Percentiles rank a stretch among this genome's conserved stretches.
Conservation (phyloP, 2,329 filamentous ascomycete species). For the Pseudopyrenochaeta lycopersici region DNA sequence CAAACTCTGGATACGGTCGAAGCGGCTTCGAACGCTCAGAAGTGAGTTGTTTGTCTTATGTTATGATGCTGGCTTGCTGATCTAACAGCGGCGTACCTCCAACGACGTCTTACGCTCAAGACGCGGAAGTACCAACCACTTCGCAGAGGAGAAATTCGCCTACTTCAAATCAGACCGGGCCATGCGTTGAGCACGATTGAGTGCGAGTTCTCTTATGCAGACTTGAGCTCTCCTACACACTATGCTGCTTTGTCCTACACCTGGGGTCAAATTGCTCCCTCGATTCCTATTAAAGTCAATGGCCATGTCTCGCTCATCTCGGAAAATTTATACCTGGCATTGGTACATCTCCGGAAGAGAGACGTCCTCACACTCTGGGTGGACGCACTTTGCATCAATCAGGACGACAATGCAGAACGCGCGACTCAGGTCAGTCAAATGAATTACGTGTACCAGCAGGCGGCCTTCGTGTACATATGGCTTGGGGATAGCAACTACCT, state of each 20-base stretch:
- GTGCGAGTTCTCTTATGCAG: constrained; percentile 6
- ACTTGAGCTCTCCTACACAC: constrained; percentile 1
- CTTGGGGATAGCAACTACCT: constrained; percentile 4
- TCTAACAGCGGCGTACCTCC: neutral
- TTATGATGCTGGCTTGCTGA: too few relatives aligned
- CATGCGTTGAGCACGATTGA: constrained; percentile 12
- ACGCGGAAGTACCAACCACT: constrained; percentile 1
- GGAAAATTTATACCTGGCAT: constrained; percentile 10
- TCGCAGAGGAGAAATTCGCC: constrained; percentile 5
- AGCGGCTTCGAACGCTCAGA: constrained; percentile 2
- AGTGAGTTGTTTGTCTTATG: constrained; percentile 3
- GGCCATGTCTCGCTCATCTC: constrained; percentile 4
- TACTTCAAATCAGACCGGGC: constrained; percentile 9
- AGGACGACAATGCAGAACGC: constrained; percentile 12
- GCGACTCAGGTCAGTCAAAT: constrained; percentile 12
- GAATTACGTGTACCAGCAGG: constrained; percentile 10
- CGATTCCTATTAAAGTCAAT: constrained; percentile 10
- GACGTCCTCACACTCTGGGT: constrained; percentile 7
- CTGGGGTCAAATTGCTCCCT: constrained; percentile 4
- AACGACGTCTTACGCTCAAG: neutral
- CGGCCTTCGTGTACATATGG: constrained; percentile 2
- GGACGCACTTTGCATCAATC: constrained; percentile 24
- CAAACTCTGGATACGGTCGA: constrained; percentile 8
- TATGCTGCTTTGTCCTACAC: constrained; percentile 13
- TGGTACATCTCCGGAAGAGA: constrained; percentile 11